phyloP scores from a whole-genome alignment of 2,329 filamentous ascomycete genomes.

The Biscogniauxia mediterranea region DNA sequence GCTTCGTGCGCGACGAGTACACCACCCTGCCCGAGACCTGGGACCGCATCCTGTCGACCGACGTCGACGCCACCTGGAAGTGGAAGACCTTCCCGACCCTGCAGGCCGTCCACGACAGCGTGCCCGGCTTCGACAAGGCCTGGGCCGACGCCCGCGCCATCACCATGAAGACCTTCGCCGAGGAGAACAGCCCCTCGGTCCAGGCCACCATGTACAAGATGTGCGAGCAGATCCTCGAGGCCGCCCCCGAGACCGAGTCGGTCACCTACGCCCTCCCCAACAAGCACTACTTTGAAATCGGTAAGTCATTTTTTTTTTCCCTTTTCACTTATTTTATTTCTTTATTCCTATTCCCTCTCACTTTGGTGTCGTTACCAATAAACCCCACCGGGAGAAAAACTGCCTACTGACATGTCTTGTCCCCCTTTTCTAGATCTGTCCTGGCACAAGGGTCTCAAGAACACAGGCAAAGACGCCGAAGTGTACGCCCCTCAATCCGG shows the following conservation, averaged over 20 bases:
- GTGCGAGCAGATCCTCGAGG: conserved; percentile 79
- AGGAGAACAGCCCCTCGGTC: conserved; percentile 87
- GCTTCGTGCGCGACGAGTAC: conserved; percentile 90
- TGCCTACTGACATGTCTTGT: conserved; percentile 1
- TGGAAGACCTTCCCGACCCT: conserved; percentile 73
- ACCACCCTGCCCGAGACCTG: conserved; percentile 87
- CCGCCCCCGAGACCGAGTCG: conserved; percentile 66
- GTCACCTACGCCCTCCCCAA: conserved; percentile 89
- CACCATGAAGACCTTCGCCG: conserved; percentile 88
- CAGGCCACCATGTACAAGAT: conserved; percentile 99
- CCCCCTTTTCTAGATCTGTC: conserved; percentile 66
- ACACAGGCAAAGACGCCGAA: conserved; percentile 92
- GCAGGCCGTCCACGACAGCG: conserved; percentile 62
- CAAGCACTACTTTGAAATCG: conserved; percentile 98
- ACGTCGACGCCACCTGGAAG: conserved; percentile 82
- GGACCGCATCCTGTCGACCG: conserved; percentile 94
- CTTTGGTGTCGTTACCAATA: neutral
- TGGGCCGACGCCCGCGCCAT: conserved; percentile 77
- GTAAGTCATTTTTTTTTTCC: conserved; percentile 46
- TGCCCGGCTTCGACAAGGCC: conserved; percentile 71
- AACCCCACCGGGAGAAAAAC: neutral
- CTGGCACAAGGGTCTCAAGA: conserved; percentile 95
- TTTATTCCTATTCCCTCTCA: neutral
- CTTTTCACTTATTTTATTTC: neutral
- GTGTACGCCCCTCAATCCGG: conserved; percentile 91